These are phyloP conservation scores for Leccinellum luteum DNA, from an alignment of 768 basidiomycete genomes.

Conservation along the genomic window DNA sequence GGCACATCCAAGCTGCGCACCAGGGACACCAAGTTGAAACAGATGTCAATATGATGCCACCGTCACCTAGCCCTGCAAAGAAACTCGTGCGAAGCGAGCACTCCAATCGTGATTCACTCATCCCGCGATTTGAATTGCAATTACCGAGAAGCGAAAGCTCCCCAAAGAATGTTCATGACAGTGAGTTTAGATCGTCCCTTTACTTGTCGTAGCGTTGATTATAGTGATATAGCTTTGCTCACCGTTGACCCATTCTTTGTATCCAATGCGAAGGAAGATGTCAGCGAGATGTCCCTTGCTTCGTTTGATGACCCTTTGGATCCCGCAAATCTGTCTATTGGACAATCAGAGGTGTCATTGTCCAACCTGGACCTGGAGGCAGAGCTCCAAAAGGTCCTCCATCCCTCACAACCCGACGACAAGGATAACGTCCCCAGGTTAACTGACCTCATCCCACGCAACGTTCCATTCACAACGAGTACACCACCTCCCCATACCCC, in stretches of 20 bases:
- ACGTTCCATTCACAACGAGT: constrained; percentile 23
- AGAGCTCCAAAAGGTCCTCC: constrained; percentile 25
- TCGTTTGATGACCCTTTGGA: constrained; percentile 31
- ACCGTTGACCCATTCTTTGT: constrained; percentile 22
- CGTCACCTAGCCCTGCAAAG: constrained; percentile 48
- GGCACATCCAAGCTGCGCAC: constrained; percentile 36
- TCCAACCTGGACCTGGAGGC: constrained; percentile 32
- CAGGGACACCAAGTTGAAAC: constrained; percentile 33
- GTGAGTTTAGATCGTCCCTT: constrained; percentile 13
- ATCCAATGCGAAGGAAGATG: constrained; percentile 25
- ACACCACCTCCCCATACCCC: constrained; percentile 26
- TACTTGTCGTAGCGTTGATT: background rate
- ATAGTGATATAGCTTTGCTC: constrained; percentile 8
- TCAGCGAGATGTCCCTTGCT: constrained; percentile 24
- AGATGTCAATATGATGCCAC: constrained; percentile 45
- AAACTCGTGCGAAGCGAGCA: constrained; percentile 13
- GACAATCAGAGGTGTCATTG: constrained; percentile 36
- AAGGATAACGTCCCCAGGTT: constrained; percentile 20
- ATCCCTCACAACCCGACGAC: constrained; percentile 10
- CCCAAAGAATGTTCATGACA: constrained; percentile 11
- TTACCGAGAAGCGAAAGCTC: constrained; percentile 19
- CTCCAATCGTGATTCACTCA: constrained; percentile 27
- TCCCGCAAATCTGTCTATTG: constrained; percentile 34
- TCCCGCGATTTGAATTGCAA: constrained; percentile 35
- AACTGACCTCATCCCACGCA: constrained; percentile 24